A percentile compares a stretch with the other conserved stretches of the same genome.
These are phyloP conservation scores for Pelargonium citronellum DNA, from an alignment of 441 rosid species.

Conservation along the genomic window DNA sequence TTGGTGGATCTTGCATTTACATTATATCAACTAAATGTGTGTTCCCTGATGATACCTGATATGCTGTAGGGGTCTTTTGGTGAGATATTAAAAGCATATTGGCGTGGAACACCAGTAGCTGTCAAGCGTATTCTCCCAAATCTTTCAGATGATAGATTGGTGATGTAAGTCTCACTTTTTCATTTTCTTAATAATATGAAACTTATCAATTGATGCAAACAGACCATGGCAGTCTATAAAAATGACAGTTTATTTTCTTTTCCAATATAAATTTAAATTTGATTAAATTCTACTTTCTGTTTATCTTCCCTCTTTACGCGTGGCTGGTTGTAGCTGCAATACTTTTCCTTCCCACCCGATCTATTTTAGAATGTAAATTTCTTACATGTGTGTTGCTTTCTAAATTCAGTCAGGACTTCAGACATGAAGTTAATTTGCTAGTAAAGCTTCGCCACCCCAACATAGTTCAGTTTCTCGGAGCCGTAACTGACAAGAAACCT, in stretches of 20 bases:
- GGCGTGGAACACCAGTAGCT: constrained; percentile 99
- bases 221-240: too few relatives aligned
- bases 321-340: neutral
- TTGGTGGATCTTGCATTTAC: constrained; percentile 9
- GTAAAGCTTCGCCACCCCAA: constrained; percentile 99
- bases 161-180: constrained; percentile 53
- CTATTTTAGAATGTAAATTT: neutral
- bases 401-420: constrained; percentile 85
- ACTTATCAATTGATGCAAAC: neutral
- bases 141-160: constrained; percentile 97
- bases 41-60: constrained; percentile 25
- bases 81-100: constrained; percentile 82
- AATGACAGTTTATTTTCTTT: too few relatives aligned
- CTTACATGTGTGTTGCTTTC: constrained; percentile 21
- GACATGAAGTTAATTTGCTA: constrained; percentile 93
- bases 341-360: neutral
- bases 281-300: neutral
- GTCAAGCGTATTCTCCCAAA: constrained; percentile 95
- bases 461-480: constrained; percentile 94
- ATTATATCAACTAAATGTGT: constrained; percentile 17
- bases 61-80: constrained; percentile 84
- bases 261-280: too few relatives aligned
- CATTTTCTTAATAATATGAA: neutral
- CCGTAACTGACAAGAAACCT: constrained; percentile 96
- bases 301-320: neutral